Conservation (phyloP, 2,329 filamentous ascomycete genomes). For the Cladosporium sp. region DNA sequence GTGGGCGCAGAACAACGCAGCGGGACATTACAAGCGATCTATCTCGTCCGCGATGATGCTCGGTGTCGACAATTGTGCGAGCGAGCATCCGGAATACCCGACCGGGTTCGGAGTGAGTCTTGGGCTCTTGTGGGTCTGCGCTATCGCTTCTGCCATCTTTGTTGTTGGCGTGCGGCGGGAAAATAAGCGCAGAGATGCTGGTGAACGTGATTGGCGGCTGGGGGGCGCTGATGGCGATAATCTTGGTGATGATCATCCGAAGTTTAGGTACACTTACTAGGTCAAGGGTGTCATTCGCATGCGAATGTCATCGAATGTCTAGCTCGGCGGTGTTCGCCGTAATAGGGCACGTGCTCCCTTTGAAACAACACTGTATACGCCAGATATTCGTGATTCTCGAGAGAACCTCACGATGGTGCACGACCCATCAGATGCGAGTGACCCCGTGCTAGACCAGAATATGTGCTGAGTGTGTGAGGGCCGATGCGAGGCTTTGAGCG, state of each 20-base stretch:
- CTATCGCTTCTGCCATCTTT: slow-evolving; percentile 43
- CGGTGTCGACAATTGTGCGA: slow-evolving; percentile 50
- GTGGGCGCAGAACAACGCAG: slow-evolving; percentile 59
- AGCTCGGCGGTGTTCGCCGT: too few relatives aligned
- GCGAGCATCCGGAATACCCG: slow-evolving; percentile 50
- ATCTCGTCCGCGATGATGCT: slow-evolving; percentile 57
- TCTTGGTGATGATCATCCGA: slow-evolving; percentile 54
- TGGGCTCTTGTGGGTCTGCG: slow-evolving; percentile 48
- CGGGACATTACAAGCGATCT: slow-evolving; percentile 55
- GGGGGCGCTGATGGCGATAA: slow-evolving; percentile 46
- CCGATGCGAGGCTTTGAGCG: too few relatives aligned
- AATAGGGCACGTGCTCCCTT: too few relatives aligned
- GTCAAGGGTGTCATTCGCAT: too few relatives aligned
- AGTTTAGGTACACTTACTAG: slow-evolving; percentile 45
- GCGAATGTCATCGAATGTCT: too few relatives aligned
- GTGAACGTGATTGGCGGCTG: slow-evolving; percentile 48
- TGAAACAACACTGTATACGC: too few relatives aligned
- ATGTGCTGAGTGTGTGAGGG: too few relatives aligned
- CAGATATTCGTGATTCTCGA: too few relatives aligned
- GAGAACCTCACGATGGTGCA: too few relatives aligned
- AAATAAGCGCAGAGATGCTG: slow-evolving; percentile 49
- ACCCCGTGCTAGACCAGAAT: too few relatives aligned
- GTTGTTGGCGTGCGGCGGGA: slow-evolving; percentile 44
- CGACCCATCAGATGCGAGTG: too few relatives aligned
- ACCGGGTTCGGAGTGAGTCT: slow-evolving; percentile 54